Percentiles rank a stretch among this genome's conserved stretches.
phyloP scores from a whole-genome alignment of 2,329 filamentous ascomycete species.

The Trichoderma koningii region DNA sequence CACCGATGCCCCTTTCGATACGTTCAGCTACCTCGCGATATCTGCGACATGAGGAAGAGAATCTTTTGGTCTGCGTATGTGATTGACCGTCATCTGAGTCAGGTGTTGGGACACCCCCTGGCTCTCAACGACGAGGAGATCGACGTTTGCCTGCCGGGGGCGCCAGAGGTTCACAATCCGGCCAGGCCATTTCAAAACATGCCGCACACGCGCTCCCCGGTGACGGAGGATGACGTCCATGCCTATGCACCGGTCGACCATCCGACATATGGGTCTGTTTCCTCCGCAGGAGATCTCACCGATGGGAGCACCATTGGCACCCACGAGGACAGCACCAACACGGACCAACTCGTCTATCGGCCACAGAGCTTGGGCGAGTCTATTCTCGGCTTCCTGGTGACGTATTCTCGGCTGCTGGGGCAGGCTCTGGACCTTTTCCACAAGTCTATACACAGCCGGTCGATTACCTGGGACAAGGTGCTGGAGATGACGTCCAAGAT shows the following conservation, averaged over 20 bases:
- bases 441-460: conserved; percentile 23
- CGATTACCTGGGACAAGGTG: conserved; percentile 24
- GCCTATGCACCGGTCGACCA: conserved; percentile 17
- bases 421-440: conserved; percentile 24
- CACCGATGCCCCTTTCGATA: conserved; percentile 24
- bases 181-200: conserved; percentile 3
- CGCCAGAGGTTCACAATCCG: conserved; percentile 13
- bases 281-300: conserved; percentile 19
- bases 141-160: conserved; percentile 19
- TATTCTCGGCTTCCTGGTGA: conserved; percentile 18
- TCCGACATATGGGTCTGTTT: conserved; percentile 13
- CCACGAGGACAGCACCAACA: conserved; percentile 8
- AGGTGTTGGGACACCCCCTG: conserved; percentile 17
- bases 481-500: conserved; percentile 25
- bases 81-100: conserved; percentile 22
- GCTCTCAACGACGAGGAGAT: conserved; percentile 21
- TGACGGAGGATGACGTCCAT: conserved; percentile 2
- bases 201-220: not conserved
- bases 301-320: conserved; percentile 17
- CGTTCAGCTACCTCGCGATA: conserved; percentile 20
- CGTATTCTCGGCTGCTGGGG: conserved; percentile 22
- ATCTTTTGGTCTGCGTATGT: conserved; percentile 25
- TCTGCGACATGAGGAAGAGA: conserved; percentile 23
- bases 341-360: conserved; percentile 13
- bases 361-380: conserved; percentile 18